phyloP scores from a whole-genome alignment of 1,284 basidiomycete genomes.

The Irpex rosettiformis region DNA sequence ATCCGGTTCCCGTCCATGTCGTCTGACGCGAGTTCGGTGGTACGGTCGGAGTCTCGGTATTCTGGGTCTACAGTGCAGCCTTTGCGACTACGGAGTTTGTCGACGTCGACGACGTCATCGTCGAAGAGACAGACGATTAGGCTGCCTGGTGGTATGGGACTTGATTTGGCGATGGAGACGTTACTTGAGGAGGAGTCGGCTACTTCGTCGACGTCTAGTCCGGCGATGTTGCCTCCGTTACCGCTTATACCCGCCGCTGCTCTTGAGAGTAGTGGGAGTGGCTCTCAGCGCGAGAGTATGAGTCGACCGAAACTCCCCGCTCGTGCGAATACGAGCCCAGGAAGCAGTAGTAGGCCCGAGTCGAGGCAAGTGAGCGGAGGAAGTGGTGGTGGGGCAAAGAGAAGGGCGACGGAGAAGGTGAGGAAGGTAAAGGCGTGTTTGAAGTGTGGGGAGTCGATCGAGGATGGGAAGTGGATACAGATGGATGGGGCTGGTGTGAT shows the following conservation, averaged over 20 bases:
- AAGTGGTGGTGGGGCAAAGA: conserved; percentile 19
- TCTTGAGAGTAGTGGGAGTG: conserved; percentile 18
- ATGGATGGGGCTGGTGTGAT: conserved; percentile 74
- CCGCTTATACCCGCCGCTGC: neutral
- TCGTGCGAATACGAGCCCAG: conserved; percentile 50
- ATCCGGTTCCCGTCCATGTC: conserved; percentile 32
- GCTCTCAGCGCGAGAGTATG: conserved; percentile 30
- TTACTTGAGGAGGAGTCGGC: conserved; percentile 42
- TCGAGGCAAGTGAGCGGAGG: conserved; percentile 15
- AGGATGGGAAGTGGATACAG: conserved; percentile 77
- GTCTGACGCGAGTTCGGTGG: conserved; percentile 4
- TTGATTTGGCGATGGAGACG: conserved; percentile 48
- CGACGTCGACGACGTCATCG: conserved; percentile 26
- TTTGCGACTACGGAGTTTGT: conserved; percentile 25
- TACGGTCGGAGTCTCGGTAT: conserved; percentile 27
- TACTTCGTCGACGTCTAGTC: conserved; percentile 17
- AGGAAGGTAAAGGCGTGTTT: conserved; percentile 49
- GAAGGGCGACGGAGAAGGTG: conserved; percentile 20
- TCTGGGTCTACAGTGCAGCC: conserved; percentile 23
- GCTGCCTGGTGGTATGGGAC: conserved; percentile 33
- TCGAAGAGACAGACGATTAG: conserved; percentile 18
- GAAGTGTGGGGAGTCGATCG: conserved; percentile 65
- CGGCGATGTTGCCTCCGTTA: conserved; percentile 29
- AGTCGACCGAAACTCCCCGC: conserved; percentile 49
- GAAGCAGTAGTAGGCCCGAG: conserved; percentile 31